A percentile compares a stretch with the other conserved stretches of the same genome.
phyloP scores from a whole-genome alignment of 495 filamentous ascomycete species.

The Tuber calosporum region DNA sequence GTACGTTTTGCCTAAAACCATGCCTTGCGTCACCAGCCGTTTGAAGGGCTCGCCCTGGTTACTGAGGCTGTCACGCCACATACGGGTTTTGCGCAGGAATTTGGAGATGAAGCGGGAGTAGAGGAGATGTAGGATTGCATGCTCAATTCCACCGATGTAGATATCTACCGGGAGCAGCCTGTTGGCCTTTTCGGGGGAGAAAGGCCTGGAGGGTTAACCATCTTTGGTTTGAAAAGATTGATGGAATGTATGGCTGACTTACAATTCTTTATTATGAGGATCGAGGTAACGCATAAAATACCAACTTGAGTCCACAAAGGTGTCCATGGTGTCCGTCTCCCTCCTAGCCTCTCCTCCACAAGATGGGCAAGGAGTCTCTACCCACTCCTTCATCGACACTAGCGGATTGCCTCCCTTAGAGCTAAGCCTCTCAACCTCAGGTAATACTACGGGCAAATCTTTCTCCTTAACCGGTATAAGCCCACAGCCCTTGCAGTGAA shows the following conservation, averaged over 20 bases:
- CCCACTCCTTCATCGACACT: slow-evolving; percentile 63
- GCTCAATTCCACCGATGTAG: slow-evolving; percentile 82
- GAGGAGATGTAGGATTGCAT: slow-evolving; percentile 85
- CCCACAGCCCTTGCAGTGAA: slow-evolving; percentile 73
- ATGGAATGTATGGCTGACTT: neutral
- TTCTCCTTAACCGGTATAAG: slow-evolving; percentile 68
- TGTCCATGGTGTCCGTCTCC: slow-evolving; percentile 94
- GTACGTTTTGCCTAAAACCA: slow-evolving; percentile 85
- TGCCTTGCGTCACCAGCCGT: slow-evolving; percentile 73
- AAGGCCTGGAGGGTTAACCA: slow-evolving; percentile 44
- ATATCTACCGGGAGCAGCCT: slow-evolving; percentile 64
- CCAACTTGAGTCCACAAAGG: slow-evolving; percentile 90
- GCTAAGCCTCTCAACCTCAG: slow-evolving; percentile 57
- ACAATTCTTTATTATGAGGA: slow-evolving; percentile 52
- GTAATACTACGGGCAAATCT: slow-evolving; percentile 69
- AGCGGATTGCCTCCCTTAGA: slow-evolving; percentile 71
- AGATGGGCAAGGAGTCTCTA: slow-evolving; percentile 66
- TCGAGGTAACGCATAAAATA: slow-evolving; percentile 78
- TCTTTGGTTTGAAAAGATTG: neutral
- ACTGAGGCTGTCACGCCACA: slow-evolving; percentile 47
- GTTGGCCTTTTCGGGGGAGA: slow-evolving; percentile 54
- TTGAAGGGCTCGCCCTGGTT: slow-evolving; percentile 65
- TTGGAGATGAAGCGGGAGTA: slow-evolving; percentile 89
- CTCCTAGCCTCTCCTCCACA: slow-evolving; percentile 64
- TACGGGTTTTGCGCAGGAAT: slow-evolving; percentile 53